phyloP scores from a whole-genome alignment of 2,329 filamentous ascomycete genomes.

The Fusarium aywerte region DNA sequence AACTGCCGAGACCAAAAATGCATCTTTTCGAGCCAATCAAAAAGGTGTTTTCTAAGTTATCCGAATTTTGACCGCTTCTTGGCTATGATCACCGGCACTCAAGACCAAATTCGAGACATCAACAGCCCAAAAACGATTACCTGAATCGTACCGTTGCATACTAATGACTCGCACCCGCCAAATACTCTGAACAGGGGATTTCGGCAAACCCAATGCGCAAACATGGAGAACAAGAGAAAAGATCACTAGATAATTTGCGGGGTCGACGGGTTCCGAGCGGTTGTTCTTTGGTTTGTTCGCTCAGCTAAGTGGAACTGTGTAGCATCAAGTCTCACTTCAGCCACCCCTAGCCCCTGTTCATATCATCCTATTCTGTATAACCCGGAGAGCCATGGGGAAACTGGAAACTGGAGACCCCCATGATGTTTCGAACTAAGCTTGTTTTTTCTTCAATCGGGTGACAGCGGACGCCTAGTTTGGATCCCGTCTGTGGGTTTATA shows the following conservation, averaged over 20 bases:
- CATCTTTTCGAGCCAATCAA: neutral
- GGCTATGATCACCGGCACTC: neutral
- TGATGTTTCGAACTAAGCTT: neutral
- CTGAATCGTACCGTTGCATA: neutral
- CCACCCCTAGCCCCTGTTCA: neutral
- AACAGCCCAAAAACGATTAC: neutral
- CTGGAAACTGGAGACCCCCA: conserved; percentile 25
- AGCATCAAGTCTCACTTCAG: neutral
- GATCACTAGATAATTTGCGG: neutral
- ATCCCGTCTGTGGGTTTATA: neutral
- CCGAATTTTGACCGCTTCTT: neutral
- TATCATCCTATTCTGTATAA: conserved; percentile 12
- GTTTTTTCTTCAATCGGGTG: neutral
- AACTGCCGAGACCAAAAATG: neutral
- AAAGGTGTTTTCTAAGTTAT: neutral
- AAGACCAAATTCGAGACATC: neutral
- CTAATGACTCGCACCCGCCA: neutral
- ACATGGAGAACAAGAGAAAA: neutral
- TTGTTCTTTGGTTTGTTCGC: neutral
- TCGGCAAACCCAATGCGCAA: neutral
- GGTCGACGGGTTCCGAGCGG: neutral
- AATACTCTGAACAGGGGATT: neutral
- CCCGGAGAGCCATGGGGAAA: conserved; percentile 1
- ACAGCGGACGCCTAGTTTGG: neutral
- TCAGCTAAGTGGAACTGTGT: conserved; percentile 23